Percentiles rank a stretch among this genome's conserved stretches.
Evolutionary conservation across 2,329 filamentous ascomycete species (phyloP).

Genomic region (Periconia sp.): DNA sequence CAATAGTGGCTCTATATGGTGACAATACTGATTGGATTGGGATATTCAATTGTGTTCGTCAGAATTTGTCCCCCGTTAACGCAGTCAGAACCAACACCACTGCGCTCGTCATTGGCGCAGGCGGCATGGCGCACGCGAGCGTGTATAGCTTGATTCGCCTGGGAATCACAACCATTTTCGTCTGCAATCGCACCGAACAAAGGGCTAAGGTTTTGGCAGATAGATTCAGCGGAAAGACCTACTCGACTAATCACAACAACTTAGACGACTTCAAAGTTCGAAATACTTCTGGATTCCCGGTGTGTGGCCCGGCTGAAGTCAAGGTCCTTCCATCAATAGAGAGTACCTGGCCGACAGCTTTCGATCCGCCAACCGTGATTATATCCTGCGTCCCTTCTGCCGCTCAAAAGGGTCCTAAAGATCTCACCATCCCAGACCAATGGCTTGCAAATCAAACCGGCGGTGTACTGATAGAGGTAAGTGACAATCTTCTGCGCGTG

Average conservation of each 20-base stretch:
- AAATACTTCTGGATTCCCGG: constrained; percentile 49
- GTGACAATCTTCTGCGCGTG: not conserved
- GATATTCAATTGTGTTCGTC: constrained; percentile 70
- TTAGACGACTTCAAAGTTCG: not conserved
- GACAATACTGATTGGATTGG: constrained; percentile 85
- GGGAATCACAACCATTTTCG: constrained; percentile 73
- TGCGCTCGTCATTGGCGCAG: constrained; percentile 59
- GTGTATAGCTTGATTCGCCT: constrained; percentile 78
- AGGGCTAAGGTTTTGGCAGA: constrained; percentile 67
- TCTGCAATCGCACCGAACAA: constrained; percentile 70
- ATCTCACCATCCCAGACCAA: constrained; percentile 67
- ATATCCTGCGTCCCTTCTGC: constrained; percentile 74
- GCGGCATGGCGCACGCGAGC: constrained; percentile 76
- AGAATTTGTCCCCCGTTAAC: constrained; percentile 71
- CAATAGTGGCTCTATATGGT: constrained; percentile 70
- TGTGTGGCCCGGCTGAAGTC: constrained; percentile 37
- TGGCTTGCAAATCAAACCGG: constrained; percentile 75
- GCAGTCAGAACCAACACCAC: constrained; percentile 56
- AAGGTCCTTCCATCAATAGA: constrained; percentile 61
- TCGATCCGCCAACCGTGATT: constrained; percentile 70
- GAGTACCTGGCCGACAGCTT: constrained; percentile 65
- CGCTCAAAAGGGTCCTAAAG: constrained; percentile 64
- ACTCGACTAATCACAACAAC: not conserved
- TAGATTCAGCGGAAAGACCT: constrained; percentile 55
- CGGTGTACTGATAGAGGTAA: constrained; percentile 65